Evolutionary conservation across 352 stramenopile species (phyloP).

Genomic region (Elongisporangium senticosum): DNA sequence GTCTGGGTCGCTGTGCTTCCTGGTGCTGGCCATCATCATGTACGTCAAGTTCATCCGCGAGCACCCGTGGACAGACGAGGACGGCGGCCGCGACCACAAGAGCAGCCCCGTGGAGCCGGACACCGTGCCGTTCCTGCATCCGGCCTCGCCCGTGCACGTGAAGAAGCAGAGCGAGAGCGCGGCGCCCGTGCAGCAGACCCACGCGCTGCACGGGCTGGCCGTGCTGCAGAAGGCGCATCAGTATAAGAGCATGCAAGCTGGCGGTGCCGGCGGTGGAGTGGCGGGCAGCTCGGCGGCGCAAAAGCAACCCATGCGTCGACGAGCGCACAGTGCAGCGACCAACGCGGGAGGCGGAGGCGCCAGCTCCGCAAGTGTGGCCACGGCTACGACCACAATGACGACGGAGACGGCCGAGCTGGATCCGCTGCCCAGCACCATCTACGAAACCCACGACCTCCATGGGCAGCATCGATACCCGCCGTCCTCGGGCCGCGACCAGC

Average conservation of each 20-base stretch:
- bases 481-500: constrained; percentile 46
- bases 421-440: constrained; percentile 48
- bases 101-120: constrained; percentile 62
- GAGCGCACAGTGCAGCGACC: constrained; percentile 58
- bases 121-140: constrained; percentile 63
- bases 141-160: constrained; percentile 40
- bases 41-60: constrained; percentile 87
- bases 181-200: constrained; percentile 23
- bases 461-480: constrained; percentile 21
- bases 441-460: constrained; percentile 32
- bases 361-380: constrained; percentile 4
- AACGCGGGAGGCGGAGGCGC: constrained; percentile 13
- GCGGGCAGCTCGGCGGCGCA: constrained; percentile 11
- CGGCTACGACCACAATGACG: background rate
- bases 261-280: constrained; percentile 10
- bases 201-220: constrained; percentile 22
- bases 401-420: constrained; percentile 15
- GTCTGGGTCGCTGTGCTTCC: constrained; percentile 83
- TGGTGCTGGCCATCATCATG: constrained; percentile 83
- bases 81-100: constrained; percentile 44
- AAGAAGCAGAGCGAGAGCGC: constrained; percentile 37
- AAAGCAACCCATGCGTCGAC: constrained; percentile 74
- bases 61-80: constrained; percentile 55
- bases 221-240: constrained; percentile 38
- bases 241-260: constrained; percentile 37